These are phyloP conservation scores for Alternaria sp. DNA, from an alignment of 2,329 filamentous ascomycete genomes.

Conservation along the genomic window DNA sequence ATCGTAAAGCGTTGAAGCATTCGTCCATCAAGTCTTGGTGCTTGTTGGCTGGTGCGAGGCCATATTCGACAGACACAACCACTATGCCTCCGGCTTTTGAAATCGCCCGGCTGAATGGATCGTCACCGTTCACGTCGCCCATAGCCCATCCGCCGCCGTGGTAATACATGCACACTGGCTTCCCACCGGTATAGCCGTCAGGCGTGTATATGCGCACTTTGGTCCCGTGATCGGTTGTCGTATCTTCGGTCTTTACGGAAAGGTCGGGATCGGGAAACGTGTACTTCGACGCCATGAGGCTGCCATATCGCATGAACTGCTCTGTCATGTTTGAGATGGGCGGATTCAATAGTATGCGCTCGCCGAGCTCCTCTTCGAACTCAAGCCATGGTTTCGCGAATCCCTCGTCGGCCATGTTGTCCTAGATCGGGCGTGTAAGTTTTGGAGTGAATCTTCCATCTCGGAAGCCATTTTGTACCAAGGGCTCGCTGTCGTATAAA, in stretches of 20 bases:
- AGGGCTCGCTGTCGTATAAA: not conserved
- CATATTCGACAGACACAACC: constrained; percentile 49
- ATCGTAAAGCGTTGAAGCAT: constrained; percentile 45
- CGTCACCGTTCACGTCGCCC: constrained; percentile 48
- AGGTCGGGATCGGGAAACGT: constrained; percentile 44
- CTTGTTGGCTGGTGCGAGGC: constrained; percentile 47
- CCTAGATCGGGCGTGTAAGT: not conserved
- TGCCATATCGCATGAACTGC: constrained; percentile 28
- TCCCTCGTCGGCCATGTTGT: constrained; percentile 25
- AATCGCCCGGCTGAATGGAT: constrained; percentile 38
- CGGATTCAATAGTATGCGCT: constrained; percentile 36
- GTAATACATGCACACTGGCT: constrained; percentile 47
- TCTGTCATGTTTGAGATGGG: constrained; percentile 29
- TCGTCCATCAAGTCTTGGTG: constrained; percentile 49
- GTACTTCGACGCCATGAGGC: constrained; percentile 34
- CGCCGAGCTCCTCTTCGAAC: constrained; percentile 46
- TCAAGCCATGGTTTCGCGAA: constrained; percentile 43
- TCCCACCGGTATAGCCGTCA: constrained; percentile 38
- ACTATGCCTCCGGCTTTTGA: constrained; percentile 36
- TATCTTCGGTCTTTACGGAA: constrained; percentile 44
- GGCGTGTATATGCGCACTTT: constrained; percentile 50
- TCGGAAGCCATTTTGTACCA: not conserved
- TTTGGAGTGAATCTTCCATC: not conserved
- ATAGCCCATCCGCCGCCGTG: constrained; percentile 53
- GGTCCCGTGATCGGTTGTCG: constrained; percentile 33